A percentile compares a stretch with the other conserved stretches of the same genome.
These are phyloP conservation scores for Globisporangium canariense DNA, from an alignment of 352 stramenopile genomes.

Conservation along the genomic window DNA sequence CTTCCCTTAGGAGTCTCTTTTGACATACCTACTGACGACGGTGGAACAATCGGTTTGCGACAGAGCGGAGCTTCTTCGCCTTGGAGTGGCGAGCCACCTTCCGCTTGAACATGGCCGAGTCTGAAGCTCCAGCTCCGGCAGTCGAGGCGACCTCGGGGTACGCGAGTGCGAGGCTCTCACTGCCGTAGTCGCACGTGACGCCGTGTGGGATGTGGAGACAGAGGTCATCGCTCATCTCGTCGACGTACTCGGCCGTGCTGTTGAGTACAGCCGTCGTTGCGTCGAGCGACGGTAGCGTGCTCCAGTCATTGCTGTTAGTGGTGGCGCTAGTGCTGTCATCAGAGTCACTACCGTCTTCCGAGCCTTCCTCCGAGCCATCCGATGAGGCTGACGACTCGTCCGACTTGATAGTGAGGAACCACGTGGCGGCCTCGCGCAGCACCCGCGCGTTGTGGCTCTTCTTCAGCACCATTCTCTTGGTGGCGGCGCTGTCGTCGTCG, in stretches of 20 bases:
- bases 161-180: not conserved
- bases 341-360: too few species aligned
- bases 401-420: not conserved
- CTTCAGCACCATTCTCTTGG: not conserved
- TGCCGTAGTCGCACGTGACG: conserved; percentile 10
- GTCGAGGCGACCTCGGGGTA: conserved; percentile 5
- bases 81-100: not conserved
- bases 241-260: not conserved
- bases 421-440: not conserved
- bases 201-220: conserved; percentile 14
- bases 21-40: not conserved
- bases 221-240: not conserved
- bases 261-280: not conserved
- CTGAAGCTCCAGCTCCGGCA: not conserved
- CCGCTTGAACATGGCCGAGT: not conserved
- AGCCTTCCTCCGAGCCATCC: not conserved
- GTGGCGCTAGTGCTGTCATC: too few species aligned
- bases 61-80: not conserved
- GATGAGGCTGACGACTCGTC: too few species aligned
- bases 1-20: not conserved
- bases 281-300: not conserved
- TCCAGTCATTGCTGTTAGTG: not conserved
- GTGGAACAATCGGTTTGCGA: not conserved
- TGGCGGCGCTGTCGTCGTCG: conserved; percentile 21
- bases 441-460: not conserved